phyloP scores from a whole-genome alignment of 768 basidiomycete genomes.

The Austroboletus festivus region DNA sequence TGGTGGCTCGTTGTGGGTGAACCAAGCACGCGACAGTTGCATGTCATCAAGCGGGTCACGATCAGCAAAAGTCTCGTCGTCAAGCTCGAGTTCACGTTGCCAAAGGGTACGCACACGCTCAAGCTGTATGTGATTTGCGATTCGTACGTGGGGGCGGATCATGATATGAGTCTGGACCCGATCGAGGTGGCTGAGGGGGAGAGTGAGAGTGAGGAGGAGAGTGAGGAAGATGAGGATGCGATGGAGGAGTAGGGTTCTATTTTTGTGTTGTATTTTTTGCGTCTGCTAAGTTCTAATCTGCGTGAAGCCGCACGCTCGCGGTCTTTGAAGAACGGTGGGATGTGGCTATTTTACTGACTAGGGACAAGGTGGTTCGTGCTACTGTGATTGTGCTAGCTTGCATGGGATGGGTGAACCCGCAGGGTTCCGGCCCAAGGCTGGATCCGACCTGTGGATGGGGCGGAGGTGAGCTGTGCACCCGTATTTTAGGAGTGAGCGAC shows the following conservation, averaged over 20 bases:
- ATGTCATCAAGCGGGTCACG: slow-evolving; percentile 84
- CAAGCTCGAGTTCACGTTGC: slow-evolving; percentile 86
- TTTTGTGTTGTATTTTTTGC: not conserved
- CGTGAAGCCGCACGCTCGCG: no score
- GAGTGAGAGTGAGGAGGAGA: slow-evolving; percentile 80
- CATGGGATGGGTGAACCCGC: no score
- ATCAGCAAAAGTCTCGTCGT: slow-evolving; percentile 67
- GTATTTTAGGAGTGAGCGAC: no score
- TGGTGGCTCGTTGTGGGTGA: slow-evolving; percentile 99
- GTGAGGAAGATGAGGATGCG: slow-evolving; percentile 55
- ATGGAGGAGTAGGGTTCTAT: slow-evolving; percentile 45
- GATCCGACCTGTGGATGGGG: no score
- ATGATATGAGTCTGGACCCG: slow-evolving; percentile 79
- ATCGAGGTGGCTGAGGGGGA: slow-evolving; percentile 90
- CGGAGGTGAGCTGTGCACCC: no score
- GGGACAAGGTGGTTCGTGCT: no score
- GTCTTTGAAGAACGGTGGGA: no score
- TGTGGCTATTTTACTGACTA: no score
- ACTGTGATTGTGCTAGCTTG: no score
- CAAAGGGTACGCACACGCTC: slow-evolving; percentile 77
- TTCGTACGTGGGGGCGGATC: slow-evolving; percentile 88
- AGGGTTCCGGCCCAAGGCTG: no score
- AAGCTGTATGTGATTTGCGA: slow-evolving; percentile 93
- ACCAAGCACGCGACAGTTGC: slow-evolving; percentile 70
- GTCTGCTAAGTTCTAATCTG: no score